Base-by-base conservation (phyloP, 805 yeast species). In the Helenozyma rhizophorensis region DNA sequence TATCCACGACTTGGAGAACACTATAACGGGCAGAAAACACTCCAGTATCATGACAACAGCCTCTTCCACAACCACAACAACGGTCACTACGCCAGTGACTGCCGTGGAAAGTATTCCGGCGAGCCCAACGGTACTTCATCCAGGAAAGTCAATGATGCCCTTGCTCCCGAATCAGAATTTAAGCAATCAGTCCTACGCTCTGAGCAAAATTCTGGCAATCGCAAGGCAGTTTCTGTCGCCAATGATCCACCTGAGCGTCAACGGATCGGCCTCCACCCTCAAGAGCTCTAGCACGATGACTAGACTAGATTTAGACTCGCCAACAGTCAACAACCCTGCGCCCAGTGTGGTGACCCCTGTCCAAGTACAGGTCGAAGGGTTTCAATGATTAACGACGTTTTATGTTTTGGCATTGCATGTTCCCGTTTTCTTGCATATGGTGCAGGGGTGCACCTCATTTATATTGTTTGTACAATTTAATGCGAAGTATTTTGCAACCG, bases 281-380 rank as follows among this genome's bases (percentile, higher is more conserved):
- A 62, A 48, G 34, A 53, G 60, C 30, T 58, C 68, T 8, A 45
- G 56, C 11, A 62, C 69, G 1, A 39, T 61, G 33, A 46, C 49
- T 6, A 53, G 60, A 32, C 36, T 59, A 12, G 65, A 60, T 22
- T 34, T 58, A 17, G 63, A 58, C 18, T 32, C 54, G 9, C 28
- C 54, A n/a, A 34, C 53, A 6, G 43, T 47, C 14, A 51, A 45
- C 23, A 44, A 48, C 9, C 40, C 47, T 15, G 48, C 70, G 3
- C 68, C 70, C 2, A 62, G 53, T 34, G 59, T 65, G 5, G 54
- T 66, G 9, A 62, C 71, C 1, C 66, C 62, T 7, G 59, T 66
- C 9, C 72, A 64, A 34, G 72, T 65, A 14, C 51, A 42, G 15
- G 51, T 47, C 2, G 51, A 47, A 26, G 51, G 51, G 3, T 46